phyloP scores from a whole-genome alignment of 805 yeast species.

The Yarrowia deformans region DNA sequence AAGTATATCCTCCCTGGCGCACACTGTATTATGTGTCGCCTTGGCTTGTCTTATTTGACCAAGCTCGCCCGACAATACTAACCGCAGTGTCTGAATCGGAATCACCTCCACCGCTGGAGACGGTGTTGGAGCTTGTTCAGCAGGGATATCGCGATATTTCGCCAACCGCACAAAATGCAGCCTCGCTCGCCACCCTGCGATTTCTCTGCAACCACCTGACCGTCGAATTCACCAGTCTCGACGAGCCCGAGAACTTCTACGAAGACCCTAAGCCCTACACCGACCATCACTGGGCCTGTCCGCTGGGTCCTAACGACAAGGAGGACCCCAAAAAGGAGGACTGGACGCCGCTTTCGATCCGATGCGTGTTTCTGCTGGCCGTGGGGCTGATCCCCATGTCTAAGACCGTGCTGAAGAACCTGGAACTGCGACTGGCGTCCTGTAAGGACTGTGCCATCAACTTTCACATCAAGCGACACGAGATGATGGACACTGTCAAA shows the following conservation, averaged over 20 bases:
- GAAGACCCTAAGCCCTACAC: conserved; percentile 27
- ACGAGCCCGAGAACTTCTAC: conserved; percentile 19
- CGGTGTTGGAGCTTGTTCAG: conserved; percentile 32
- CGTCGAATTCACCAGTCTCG: conserved; percentile 12
- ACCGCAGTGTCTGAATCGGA: conserved; percentile 29
- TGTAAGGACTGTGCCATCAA: conserved; percentile 31
- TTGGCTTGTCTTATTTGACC: background rate
- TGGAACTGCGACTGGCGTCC: conserved; percentile 31
- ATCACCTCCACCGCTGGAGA: conserved; percentile 32
- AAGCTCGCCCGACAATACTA: background rate
- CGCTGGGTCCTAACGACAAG: background rate
- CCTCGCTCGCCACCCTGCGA: conserved; percentile 26
- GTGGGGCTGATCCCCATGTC: conserved; percentile 35
- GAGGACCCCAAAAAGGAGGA: conserved; percentile 12
- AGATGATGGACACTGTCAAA: conserved; percentile 28
- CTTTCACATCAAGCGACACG: conserved; percentile 28
- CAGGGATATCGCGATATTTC: conserved; percentile 30
- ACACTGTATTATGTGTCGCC: background rate
- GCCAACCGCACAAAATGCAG: conserved; percentile 22
- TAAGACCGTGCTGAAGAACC: conserved; percentile 30
- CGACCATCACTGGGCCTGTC: conserved; percentile 34
- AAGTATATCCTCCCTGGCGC: background rate
- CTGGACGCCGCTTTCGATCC: conserved; percentile 32
- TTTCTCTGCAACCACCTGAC: conserved; percentile 20
- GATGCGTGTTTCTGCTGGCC: conserved; percentile 34